phyloP scores from a whole-genome alignment of 257 asterid genomes.

The Prunella vulgaris region DNA sequence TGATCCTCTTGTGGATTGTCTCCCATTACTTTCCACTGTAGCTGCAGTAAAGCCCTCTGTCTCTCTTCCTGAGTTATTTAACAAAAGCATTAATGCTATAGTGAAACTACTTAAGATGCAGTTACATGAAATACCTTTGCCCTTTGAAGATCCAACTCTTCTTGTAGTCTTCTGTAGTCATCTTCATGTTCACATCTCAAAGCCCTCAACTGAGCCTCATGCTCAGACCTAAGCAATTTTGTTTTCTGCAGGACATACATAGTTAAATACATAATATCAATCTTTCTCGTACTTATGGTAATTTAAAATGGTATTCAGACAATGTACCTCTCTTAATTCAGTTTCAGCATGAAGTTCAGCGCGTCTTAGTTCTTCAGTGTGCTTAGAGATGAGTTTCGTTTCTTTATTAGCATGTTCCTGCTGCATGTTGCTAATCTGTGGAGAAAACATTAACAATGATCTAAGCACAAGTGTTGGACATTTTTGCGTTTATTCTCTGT shows the following conservation, averaged over 20 bases:
- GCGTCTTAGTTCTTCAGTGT: slow-evolving; percentile 66
- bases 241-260: slow-evolving; percentile 49
- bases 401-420: slow-evolving; percentile 62
- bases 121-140: slow-evolving; percentile 50
- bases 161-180: slow-evolving; percentile 73
- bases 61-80: slow-evolving; percentile 73
- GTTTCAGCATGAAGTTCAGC: slow-evolving; percentile 66
- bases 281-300: slow-evolving; percentile 8
- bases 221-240: slow-evolving; percentile 65
- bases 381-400: slow-evolving; percentile 50
- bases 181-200: slow-evolving; percentile 84
- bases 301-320: background rate
- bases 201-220: slow-evolving; percentile 80
- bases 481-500: background rate
- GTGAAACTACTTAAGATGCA: slow-evolving; percentile 14
- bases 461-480: slow-evolving; percentile 16
- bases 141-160: slow-evolving; percentile 80
- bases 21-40: slow-evolving; percentile 97
- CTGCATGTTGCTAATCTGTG: slow-evolving; percentile 61
- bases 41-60: slow-evolving; percentile 79
- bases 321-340: slow-evolving; percentile 74
- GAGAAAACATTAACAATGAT: slow-evolving; percentile 19
- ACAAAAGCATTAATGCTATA: slow-evolving; percentile 19
- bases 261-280: background rate
- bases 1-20: slow-evolving; percentile 78